Evolutionary conservation across 768 basidiomycete genomes (phyloP), one percentile per base, ranked within the genome.

Genomic region (Tricholoma furcatifolium): DNA sequence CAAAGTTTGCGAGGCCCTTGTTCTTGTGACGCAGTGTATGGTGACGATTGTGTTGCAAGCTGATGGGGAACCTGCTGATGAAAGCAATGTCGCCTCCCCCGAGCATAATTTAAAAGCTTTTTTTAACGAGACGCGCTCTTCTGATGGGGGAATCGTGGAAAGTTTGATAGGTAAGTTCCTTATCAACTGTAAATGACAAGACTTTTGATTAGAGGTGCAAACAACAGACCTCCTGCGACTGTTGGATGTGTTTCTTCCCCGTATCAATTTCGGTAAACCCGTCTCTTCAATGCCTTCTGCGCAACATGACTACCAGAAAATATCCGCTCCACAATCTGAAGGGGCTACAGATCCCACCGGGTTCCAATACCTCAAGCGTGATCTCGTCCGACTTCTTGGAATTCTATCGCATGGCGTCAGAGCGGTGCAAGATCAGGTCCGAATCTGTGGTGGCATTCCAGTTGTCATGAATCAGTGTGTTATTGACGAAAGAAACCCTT

Each of bases 401-500:
- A 78, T 90, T 43, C 69, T 96, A 11, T 83, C 82, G 47, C 80
- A 89, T 62, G 80, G 78, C 41, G 75, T 78, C 58, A 83, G 69
- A 63, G 74, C 69, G 27, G 83, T 86, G 38, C 93, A 95, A 64
- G 89, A 96, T 67, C 79, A 83, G 8, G 77, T 86, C 36, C 79
- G 93, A 44, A 68, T 68, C 32, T 82, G 78, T 57, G 87, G 82
- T 20, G 93, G 93, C 42, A 83, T 97, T 54, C 78, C 85, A 47
- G 80, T 92, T 42, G 78, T 96, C 15, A 84, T 97, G 82, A 89
- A 88, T 63, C 75, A 94, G 70, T 95, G 93, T 67, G 90, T 91
- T 15, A 74, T 93, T 23, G 94, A 98, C 65, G 93, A 94, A 61
- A 73, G 87, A 52, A 97, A 95, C 69, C 94, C 94, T 35, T 94